Conservation (phyloP, 2,329 filamentous ascomycete species). For the Geosmithia putterillii region DNA sequence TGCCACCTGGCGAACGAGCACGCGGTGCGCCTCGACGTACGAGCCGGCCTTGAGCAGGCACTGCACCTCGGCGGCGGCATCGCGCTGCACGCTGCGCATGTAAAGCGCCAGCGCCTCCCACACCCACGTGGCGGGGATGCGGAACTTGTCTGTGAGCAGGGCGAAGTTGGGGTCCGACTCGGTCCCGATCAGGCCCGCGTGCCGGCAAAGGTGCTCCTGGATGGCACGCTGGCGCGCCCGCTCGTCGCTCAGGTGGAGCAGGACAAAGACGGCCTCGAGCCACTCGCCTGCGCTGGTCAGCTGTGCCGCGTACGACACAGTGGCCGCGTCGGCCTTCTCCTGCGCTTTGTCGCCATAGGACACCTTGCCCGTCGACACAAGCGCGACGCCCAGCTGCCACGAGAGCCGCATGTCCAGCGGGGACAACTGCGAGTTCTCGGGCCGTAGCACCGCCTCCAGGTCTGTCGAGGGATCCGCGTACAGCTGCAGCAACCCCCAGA, state of each 20-base stretch:
- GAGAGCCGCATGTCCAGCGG: constrained; percentile 63
- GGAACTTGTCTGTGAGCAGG: constrained; percentile 49
- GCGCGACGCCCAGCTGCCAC: constrained; percentile 72
- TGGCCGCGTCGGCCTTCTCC: constrained; percentile 53
- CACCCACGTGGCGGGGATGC: constrained; percentile 67
- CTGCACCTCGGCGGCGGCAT: constrained; percentile 59
- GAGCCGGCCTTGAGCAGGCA: constrained; percentile 70
- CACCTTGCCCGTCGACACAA: constrained; percentile 37
- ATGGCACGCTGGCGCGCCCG: constrained; percentile 53
- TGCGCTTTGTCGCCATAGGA: constrained; percentile 40
- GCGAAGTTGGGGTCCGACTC: constrained; percentile 43
- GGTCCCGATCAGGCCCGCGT: constrained; percentile 53
- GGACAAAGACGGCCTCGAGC: constrained; percentile 61
- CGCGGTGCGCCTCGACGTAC: constrained; percentile 70
- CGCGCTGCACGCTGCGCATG: constrained; percentile 60
- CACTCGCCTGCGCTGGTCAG: constrained; percentile 53
- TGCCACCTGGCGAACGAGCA: constrained; percentile 69
- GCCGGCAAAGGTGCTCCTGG: constrained; percentile 61
- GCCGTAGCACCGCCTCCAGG: constrained; percentile 60
- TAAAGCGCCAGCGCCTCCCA: constrained; percentile 79
- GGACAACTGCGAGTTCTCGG: constrained; percentile 64
- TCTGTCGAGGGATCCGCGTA: constrained; percentile 50
- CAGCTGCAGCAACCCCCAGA: constrained; percentile 79
- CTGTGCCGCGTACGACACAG: constrained; percentile 51
- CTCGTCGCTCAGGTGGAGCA: constrained; percentile 59